Base-by-base conservation (phyloP, 2,329 filamentous ascomycete genomes). In the Ceratocystis colombiana region DNA sequence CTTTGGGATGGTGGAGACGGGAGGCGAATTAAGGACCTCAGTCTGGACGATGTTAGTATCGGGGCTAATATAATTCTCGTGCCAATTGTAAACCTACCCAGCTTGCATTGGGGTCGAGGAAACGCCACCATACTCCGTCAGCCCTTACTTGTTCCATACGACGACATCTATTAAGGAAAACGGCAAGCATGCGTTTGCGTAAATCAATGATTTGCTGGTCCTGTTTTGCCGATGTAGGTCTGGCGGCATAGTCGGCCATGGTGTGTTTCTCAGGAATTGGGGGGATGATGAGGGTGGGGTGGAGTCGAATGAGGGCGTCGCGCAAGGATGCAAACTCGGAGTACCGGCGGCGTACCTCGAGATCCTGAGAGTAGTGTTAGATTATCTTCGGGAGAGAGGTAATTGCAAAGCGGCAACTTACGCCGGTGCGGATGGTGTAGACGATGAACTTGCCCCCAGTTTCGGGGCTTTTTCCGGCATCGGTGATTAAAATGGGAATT, bases 231-330 rank as follows among this genome's bases (percentile, higher is more conserved):
- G 93, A 96, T 46, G 94, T 99, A 1, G 95, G 94, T 72, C 96
- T 97, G 33, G 95, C 92, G 17, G 94, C 94, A 74, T 99, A 99
- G 75, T 99, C 94, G 68, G 93, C 93, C 88, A 99, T 96, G 59
- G 91, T 94, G 76, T 99, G 94, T 76, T 99, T 99, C 77, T 99
- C 95, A 25, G 94, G 94, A 72, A 99, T 99, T 2, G 94, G 94
- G 6, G 94, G 95, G 64, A 99, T 89, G 72, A 99, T 89, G 53
- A 99, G 82, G 0, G 94, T 99, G 6, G 95, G 94, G 74, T 99
- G 95, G 69, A 99, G 82, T 71, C 89, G 88, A 61, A 92, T 91
- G 33, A 99, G 82, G 2, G 93, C 93, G 72, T 91, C 87, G 72
- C 94, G 85, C 67, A 99, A 79, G 17, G 93, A 96, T 45, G 90